A percentile compares a stretch with the other conserved stretches of the same genome.
These are phyloP conservation scores for Aspergillus felis DNA, from an alignment of 2,329 filamentous ascomycete genomes.

Conservation along the genomic window DNA sequence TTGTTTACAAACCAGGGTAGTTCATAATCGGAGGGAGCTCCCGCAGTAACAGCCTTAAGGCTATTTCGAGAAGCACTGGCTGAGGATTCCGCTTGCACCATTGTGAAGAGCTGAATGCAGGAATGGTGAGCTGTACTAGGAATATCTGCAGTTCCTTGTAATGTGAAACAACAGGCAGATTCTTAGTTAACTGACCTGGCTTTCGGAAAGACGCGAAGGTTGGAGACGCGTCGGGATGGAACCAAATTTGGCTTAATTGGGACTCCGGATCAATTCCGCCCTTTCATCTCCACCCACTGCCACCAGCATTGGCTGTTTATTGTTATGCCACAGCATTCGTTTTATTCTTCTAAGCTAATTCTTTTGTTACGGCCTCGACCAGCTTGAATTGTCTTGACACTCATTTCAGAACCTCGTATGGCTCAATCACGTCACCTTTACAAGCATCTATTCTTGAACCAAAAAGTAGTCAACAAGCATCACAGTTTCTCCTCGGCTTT, in stretches of 20 bases:
- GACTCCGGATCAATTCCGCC: background rate
- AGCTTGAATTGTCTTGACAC: background rate
- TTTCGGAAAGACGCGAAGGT: constrained; percentile 25
- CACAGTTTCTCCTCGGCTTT: background rate
- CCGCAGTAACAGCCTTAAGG: constrained; percentile 37
- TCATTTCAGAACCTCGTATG: background rate
- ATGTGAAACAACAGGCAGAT: background rate
- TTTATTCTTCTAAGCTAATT: background rate
- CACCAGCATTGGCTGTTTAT: background rate
- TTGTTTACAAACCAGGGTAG: constrained; percentile 43
- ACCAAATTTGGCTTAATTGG: constrained; percentile 13
- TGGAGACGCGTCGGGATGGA: constrained; percentile 22
- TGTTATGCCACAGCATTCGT: background rate
- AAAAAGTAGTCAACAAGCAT: background rate
- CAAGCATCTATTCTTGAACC: background rate
- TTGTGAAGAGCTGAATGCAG: constrained; percentile 16
- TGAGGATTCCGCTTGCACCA: constrained; percentile 48
- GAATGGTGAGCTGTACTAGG: background rate
- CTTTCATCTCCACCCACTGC: background rate
- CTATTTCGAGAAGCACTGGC: constrained; percentile 40
- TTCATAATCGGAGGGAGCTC: constrained; percentile 44
- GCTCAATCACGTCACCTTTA: background rate
- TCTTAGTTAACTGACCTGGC: background rate
- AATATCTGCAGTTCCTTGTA: background rate
- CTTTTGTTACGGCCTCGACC: background rate